Evolutionary conservation across 495 filamentous ascomycete genomes (phyloP).

Genomic region (Aspergillus olivimuriae): DNA sequence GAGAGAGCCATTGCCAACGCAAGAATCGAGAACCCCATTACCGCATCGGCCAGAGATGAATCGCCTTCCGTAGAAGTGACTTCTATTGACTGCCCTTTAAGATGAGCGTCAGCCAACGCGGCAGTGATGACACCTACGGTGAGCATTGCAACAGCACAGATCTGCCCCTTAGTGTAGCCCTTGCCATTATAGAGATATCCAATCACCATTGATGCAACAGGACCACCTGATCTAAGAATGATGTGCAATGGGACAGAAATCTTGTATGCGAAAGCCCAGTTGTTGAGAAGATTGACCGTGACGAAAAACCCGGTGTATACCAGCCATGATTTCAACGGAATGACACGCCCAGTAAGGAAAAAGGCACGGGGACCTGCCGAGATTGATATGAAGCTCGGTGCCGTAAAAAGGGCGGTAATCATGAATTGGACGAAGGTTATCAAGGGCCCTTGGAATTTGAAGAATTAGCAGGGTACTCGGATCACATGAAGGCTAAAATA

Average conservation of each 20-base stretch:
- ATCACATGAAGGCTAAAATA: neutral
- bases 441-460: conserved; percentile 79
- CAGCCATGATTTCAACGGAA: conserved; percentile 79
- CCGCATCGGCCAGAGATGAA: conserved; percentile 36
- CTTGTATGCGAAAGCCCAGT: conserved; percentile 93
- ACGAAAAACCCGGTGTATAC: conserved; percentile 89
- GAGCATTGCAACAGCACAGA: conserved; percentile 71
- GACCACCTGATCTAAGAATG: conserved; percentile 89
- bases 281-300: conserved; percentile 88
- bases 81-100: conserved; percentile 54
- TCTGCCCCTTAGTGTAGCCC: conserved; percentile 71
- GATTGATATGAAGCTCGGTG: conserved; percentile 67
- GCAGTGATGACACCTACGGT: conserved; percentile 80
- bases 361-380: conserved; percentile 54
- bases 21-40: conserved; percentile 76
- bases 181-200: conserved; percentile 76
- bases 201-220: conserved; percentile 85
- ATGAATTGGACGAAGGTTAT: conserved; percentile 94
- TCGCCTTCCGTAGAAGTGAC: conserved; percentile 9
- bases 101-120: conserved; percentile 79
- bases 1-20: conserved; percentile 85
- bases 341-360: conserved; percentile 68
- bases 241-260: conserved; percentile 97
- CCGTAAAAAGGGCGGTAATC: conserved; percentile 62
- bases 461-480: no score